Conservation (phyloP, 1,284 basidiomycete species). For the Tilletia walkeri region DNA sequence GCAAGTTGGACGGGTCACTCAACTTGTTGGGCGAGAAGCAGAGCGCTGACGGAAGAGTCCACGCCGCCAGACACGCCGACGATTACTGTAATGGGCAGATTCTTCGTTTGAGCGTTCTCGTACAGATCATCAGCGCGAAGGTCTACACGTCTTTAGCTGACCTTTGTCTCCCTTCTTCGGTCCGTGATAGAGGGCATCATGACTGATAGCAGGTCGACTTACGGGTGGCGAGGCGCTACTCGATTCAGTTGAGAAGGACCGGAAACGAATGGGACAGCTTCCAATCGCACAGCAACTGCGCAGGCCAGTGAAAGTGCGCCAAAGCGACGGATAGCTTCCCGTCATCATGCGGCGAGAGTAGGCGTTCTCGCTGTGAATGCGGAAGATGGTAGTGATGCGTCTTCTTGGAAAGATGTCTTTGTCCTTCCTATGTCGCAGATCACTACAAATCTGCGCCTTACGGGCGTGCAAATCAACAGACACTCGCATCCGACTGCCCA, state of each 20-base stretch:
- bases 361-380: no score
- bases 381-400: no score
- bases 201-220: no score
- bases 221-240: not conserved
- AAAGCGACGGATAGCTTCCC: not conserved
- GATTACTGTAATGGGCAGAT: not conserved
- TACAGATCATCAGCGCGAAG: not conserved
- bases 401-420: no score
- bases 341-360: no score
- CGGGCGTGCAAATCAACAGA: no score
- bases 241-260: not conserved
- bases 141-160: not conserved
- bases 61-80: constrained; percentile 12
- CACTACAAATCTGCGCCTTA: no score
- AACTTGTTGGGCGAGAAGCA: constrained; percentile 5
- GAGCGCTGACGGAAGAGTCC: constrained; percentile 2
- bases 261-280: no score
- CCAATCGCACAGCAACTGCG: no score
- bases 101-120: not conserved
- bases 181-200: not conserved
- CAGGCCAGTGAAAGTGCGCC: not conserved
- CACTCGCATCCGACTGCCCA: no score
- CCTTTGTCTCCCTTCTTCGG: constrained; percentile 6
- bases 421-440: no score
- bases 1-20: no score